Conservation (phyloP, 2,329 filamentous ascomycete species). For the Dryadomyces quercivorus region DNA sequence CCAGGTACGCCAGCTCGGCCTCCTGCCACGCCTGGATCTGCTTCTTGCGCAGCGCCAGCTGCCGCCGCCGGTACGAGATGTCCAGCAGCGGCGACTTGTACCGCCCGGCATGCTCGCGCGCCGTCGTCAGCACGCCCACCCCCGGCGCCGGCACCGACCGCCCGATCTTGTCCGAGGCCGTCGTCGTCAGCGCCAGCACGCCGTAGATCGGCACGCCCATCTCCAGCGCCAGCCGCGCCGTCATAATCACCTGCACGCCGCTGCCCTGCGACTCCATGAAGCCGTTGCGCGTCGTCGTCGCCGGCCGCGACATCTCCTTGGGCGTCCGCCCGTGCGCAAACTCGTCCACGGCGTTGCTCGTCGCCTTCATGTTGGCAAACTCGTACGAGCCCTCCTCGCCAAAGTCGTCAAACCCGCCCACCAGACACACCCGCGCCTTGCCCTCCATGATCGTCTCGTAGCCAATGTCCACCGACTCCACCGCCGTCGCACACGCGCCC, state of each 20-base stretch:
- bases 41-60: constrained; percentile 85
- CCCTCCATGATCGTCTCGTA: constrained; percentile 98
- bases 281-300: constrained; percentile 89
- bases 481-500: constrained; percentile 90
- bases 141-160: constrained; percentile 93
- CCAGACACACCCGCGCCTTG: constrained; percentile 93
- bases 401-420: constrained; percentile 98
- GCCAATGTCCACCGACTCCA: constrained; percentile 94
- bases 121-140: constrained; percentile 91
- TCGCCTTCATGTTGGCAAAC: constrained; percentile 99
- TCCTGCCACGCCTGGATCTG: constrained; percentile 97
- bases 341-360: constrained; percentile 94
- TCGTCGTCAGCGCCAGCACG: constrained; percentile 84
- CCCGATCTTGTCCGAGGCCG: constrained; percentile 97
- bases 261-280: constrained; percentile 99
- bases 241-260: constrained; percentile 98
- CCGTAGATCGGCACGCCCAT: constrained; percentile 99
- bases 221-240: constrained; percentile 83
- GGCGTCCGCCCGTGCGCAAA: constrained; percentile 91
- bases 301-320: constrained; percentile 93
- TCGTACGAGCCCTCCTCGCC: constrained; percentile 98
- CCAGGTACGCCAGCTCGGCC: constrained; percentile 81
- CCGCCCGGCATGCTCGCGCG: constrained; percentile 79
- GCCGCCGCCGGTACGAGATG: constrained; percentile 92
- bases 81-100: constrained; percentile 93